phyloP scores from a whole-genome alignment of 352 stramenopile genomes.

The Pythium pectinolyticum region DNA sequence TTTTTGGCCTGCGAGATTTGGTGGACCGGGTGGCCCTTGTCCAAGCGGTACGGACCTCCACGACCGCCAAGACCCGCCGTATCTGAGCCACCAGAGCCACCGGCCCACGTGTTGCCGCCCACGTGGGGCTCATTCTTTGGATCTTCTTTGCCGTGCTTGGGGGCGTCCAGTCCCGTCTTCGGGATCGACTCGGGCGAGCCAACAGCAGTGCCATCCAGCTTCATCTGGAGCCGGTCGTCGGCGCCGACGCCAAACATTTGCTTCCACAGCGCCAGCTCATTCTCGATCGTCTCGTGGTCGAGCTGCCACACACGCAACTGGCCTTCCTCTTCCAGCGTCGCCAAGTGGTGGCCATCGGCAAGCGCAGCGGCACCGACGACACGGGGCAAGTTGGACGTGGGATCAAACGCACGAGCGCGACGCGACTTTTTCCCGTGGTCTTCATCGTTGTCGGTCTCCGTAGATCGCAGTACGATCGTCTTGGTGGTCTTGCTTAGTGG shows the following conservation, averaged over 20 bases:
- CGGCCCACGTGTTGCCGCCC: constrained; percentile 94
- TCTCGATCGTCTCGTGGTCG: constrained; percentile 42
- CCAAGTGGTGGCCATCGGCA: constrained; percentile 38
- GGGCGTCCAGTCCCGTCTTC: constrained; percentile 64
- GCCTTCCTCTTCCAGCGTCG: constrained; percentile 64
- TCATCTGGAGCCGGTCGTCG: constrained; percentile 41
- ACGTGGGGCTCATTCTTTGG: constrained; percentile 93
- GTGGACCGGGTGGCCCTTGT: constrained; percentile 92
- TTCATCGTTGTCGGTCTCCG: neutral
- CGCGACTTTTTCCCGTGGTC: neutral
- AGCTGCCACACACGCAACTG: constrained; percentile 63
- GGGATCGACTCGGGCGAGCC: constrained; percentile 48
- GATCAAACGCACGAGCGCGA: constrained; percentile 1
- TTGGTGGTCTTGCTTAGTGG: constrained; percentile 30
- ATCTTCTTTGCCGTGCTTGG: constrained; percentile 95
- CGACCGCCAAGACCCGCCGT: constrained; percentile 91
- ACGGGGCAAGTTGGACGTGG: constrained; percentile 26
- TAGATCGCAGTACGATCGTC: constrained; percentile 38
- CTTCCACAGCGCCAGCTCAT: constrained; percentile 57
- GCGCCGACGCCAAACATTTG: constrained; percentile 54
- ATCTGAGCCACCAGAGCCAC: constrained; percentile 91
- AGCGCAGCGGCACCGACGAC: constrained; percentile 42
- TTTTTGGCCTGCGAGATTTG: constrained; percentile 94
- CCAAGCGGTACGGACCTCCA: constrained; percentile 93
- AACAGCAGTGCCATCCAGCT: constrained; percentile 41